Percentiles rank a stretch among this genome's conserved stretches.
Conservation (phyloP, 1,139 yeast species). For the Schwanniomyces etchellsii region DNA sequence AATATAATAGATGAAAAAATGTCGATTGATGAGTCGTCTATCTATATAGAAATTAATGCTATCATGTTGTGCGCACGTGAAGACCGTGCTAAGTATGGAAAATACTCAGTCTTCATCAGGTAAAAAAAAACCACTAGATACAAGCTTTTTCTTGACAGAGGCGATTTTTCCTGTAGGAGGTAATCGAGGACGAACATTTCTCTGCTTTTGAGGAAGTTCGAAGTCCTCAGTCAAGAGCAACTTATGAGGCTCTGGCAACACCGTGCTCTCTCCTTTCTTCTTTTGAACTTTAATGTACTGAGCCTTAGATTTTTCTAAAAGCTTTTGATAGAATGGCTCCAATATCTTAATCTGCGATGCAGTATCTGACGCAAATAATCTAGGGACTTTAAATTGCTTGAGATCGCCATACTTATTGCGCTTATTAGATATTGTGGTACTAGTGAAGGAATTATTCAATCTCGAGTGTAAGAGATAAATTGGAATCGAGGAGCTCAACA, state of each 20-base stretch:
- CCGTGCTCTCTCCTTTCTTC: slow-evolving; percentile 47
- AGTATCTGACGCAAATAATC: slow-evolving; percentile 46
- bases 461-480: slow-evolving; percentile 81
- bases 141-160: slow-evolving; percentile 57
- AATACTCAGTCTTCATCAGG: slow-evolving; percentile 21
- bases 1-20: not conserved
- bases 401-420: slow-evolving; percentile 60
- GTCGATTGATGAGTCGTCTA: too few relatives aligned
- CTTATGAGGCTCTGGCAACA: slow-evolving; percentile 35
- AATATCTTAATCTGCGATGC: slow-evolving; percentile 54
- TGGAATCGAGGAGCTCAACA: slow-evolving; percentile 82
- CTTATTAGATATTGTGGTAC: slow-evolving; percentile 37
- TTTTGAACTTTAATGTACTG: slow-evolving; percentile 45
- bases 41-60: too few relatives aligned
- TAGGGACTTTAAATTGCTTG: slow-evolving; percentile 43
- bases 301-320: slow-evolving; percentile 48
- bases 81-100: too few relatives aligned
- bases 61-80: too few relatives aligned
- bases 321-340: slow-evolving; percentile 49
- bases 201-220: slow-evolving; percentile 72
- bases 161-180: slow-evolving; percentile 93
- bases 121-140: slow-evolving; percentile 46
- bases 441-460: slow-evolving; percentile 48
- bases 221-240: slow-evolving; percentile 67
- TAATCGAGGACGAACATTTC: slow-evolving; percentile 74